A percentile compares a stretch with the other conserved stretches of the same genome.
phyloP scores from a whole-genome alignment of 768 basidiomycete species.

The Mycena kentingensis region DNA sequence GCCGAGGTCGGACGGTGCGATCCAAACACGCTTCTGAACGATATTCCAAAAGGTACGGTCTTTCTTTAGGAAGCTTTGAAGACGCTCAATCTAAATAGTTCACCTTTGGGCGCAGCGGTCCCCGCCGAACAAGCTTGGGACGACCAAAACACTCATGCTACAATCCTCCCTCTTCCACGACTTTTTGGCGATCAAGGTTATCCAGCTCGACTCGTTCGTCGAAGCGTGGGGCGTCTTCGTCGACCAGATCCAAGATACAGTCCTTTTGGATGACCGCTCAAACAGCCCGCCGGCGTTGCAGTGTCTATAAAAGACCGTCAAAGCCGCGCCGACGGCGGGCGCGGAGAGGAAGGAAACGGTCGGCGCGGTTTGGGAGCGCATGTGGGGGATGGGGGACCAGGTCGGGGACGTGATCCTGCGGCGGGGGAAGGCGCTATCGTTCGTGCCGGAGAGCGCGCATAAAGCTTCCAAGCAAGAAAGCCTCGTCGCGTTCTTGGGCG shows the following conservation, averaged over 20 bases:
- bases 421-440: conserved; percentile 22
- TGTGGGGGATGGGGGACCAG: conserved; percentile 70
- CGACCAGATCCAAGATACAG: conserved; percentile 65
- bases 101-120: conserved; percentile 17
- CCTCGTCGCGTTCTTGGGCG: conserved; percentile 76
- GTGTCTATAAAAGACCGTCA: conserved; percentile 78
- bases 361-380: conserved; percentile 52
- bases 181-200: conserved; percentile 74
- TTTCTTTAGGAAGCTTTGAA: conserved; percentile 85
- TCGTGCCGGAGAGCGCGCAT: conserved; percentile 27
- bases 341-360: conserved; percentile 46
- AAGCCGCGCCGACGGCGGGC: conserved; percentile 49
- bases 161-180: conserved; percentile 82
- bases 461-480: conserved; percentile 80
- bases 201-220: conserved; percentile 67
- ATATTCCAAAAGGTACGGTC: conserved; percentile 91
- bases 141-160: conserved; percentile 80
- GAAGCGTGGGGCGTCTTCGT: conserved; percentile 78
- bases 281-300: conserved; percentile 85
- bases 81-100: conserved; percentile 16
- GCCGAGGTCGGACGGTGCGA: conserved; percentile 90
- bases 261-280: conserved; percentile 64
- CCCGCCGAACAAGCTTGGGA: conserved; percentile 63
- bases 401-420: conserved; percentile 59
- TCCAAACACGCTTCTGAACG: conserved; percentile 92